Conservation (phyloP, 106 monocot genomes). For the Posidonia australis region DNA sequence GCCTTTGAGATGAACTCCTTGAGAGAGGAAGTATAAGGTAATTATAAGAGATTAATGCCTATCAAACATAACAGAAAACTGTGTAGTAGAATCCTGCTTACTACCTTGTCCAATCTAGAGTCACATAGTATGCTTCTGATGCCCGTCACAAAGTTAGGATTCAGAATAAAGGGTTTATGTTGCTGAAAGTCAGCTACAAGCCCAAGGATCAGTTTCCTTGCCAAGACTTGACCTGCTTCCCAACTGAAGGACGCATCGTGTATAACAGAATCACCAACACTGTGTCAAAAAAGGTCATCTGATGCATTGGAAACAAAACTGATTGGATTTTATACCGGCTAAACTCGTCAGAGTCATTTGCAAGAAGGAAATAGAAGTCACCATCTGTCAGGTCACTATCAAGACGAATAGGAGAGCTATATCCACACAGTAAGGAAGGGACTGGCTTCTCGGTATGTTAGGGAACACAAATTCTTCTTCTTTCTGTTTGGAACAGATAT, state of each 20-base stretch:
- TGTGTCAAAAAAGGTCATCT: not conserved
- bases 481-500: conserved; percentile 37
- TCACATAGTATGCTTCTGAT: conserved; percentile 65
- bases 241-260: conserved; percentile 37
- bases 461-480: conserved; percentile 90
- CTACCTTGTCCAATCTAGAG: conserved; percentile 81
- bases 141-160: conserved; percentile 74
- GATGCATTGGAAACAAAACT: not conserved
- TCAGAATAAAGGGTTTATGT: conserved; percentile 52
- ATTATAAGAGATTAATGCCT: not conserved
- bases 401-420: conserved; percentile 88
- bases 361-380: conserved; percentile 83
- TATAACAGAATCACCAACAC: not conserved
- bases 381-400: conserved; percentile 84
- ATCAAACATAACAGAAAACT: not conserved
- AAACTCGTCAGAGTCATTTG: conserved; percentile 96
- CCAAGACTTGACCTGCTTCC: conserved; percentile 91
- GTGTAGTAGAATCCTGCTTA: not conserved
- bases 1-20: conserved; percentile 95
- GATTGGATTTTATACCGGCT: conserved; percentile 43
- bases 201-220: conserved; percentile 84
- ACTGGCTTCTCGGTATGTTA: conserved; percentile 71
- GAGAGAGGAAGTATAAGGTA: not conserved
- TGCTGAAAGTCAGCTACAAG: conserved; percentile 76
- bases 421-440: conserved; percentile 79